These are phyloP conservation scores for Teunomyces funiuensis DNA, from an alignment of 805 yeast genomes.

Conservation along the genomic window DNA sequence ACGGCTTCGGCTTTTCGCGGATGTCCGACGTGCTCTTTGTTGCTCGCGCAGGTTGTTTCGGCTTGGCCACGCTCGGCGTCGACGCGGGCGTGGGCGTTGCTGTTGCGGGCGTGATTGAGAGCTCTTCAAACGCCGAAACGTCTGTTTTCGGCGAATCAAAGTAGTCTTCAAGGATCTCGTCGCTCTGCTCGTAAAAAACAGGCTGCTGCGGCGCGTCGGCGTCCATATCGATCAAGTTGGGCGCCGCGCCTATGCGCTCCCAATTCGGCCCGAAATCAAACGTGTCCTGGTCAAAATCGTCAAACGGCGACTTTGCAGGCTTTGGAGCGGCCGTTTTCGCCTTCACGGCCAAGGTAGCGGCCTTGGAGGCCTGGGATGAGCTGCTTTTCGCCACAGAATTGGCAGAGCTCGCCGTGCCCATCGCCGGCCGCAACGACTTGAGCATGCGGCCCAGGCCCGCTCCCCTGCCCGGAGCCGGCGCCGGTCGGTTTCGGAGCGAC, in stretches of 20 bases:
- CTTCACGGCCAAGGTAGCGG: conserved; percentile 34
- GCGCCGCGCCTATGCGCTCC: conserved; percentile 20
- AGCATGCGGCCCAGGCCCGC: conserved; percentile 26
- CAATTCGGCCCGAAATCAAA: conserved; percentile 8
- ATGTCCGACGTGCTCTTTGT: conserved; percentile 25
- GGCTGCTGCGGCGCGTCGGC: conserved; percentile 30
- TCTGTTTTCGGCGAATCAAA: conserved; percentile 5
- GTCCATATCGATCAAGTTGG: conserved; percentile 74
- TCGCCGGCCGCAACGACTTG: conserved; percentile 28
- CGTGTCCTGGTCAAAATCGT: conserved; percentile 41
- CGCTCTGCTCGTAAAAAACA: conserved; percentile 4
- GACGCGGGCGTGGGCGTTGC: conserved; percentile 4
- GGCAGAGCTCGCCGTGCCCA: conserved; percentile 3
- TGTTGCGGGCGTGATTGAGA: conserved; percentile 17
- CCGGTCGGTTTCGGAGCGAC: conserved; percentile 13
- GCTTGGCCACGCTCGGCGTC: not conserved
- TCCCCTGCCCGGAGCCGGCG: not conserved
- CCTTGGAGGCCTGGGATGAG: conserved; percentile 23
- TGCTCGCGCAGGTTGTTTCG: not conserved
- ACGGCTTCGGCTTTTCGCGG: conserved; percentile 16
- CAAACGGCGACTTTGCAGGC: conserved; percentile 19
- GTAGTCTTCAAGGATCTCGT: conserved; percentile 9
- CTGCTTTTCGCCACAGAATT: not conserved
- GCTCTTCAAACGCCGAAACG: conserved; percentile 22
- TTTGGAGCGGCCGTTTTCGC: conserved; percentile 2